phyloP scores from a whole-genome alignment of 805 yeast genomes.

The Metschnikowia kunwiensis region DNA sequence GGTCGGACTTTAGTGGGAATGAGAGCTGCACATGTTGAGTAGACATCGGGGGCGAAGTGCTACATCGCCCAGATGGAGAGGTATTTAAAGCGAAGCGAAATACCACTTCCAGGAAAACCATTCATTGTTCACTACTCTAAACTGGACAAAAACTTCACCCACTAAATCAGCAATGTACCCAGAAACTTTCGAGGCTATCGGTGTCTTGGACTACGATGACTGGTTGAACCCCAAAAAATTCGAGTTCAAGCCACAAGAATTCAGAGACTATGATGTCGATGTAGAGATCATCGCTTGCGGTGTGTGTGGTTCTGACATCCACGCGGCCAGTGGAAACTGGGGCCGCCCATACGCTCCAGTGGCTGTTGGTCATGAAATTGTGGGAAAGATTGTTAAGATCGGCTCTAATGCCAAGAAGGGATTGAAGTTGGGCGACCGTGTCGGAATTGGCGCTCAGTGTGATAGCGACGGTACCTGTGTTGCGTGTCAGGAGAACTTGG shows the following conservation, averaged over 20 bases:
- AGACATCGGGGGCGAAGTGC: too few species aligned
- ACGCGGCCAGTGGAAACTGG: conserved; percentile 54
- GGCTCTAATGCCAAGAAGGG: conserved; percentile 19
- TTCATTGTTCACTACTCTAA: too few species aligned
- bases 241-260: conserved; percentile 18
- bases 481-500: conserved; percentile 11
- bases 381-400: conserved; percentile 19
- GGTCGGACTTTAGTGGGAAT: too few species aligned
- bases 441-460: conserved; percentile 75
- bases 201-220: conserved; percentile 19
- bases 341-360: conserved; percentile 24
- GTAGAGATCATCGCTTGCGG: conserved; percentile 19
- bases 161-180: conserved; percentile 19
- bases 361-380: conserved; percentile 30
- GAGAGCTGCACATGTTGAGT: too few species aligned
- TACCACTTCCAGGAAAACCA: too few species aligned
- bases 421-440: conserved; percentile 66
- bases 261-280: conserved; percentile 20
- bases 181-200: conserved; percentile 18
- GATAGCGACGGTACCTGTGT: conserved; percentile 16
- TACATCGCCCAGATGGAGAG: too few species aligned
- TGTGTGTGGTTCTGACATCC: conserved; percentile 61
- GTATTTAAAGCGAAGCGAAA: too few species aligned
- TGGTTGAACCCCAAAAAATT: conserved; percentile 20
- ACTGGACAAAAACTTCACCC: too few species aligned